Conservation (phyloP, 805 yeast species). For the Lipomyces anomalus region DNA sequence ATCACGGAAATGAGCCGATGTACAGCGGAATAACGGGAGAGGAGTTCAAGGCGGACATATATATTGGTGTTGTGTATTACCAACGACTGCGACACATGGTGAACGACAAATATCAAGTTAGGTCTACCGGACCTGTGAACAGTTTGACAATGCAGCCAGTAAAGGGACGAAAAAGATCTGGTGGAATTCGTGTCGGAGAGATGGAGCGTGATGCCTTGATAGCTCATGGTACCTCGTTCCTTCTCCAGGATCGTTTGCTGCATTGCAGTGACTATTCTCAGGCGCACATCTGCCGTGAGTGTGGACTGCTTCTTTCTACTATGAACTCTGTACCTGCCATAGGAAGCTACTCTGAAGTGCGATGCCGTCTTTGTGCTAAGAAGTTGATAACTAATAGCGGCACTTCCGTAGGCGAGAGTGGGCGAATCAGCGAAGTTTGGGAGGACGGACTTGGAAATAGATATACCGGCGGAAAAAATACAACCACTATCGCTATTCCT, state of each 20-base stretch:
- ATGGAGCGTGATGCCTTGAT: constrained; percentile 99
- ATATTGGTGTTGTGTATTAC: constrained; percentile 94
- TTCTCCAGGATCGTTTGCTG: constrained; percentile 87
- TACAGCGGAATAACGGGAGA: constrained; percentile 98
- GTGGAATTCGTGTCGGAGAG: constrained; percentile 99
- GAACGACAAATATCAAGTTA: constrained; percentile 97
- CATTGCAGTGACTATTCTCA: constrained; percentile 96
- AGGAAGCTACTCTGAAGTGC: constrained; percentile 64
- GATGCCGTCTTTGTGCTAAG: constrained; percentile 88
- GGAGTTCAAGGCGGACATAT: constrained; percentile 91
- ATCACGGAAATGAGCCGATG: constrained; percentile 98
- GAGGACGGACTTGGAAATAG: constrained; percentile 94
- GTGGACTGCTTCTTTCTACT: constrained; percentile 88
- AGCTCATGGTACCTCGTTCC: constrained; percentile 96
- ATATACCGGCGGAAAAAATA: constrained; percentile 85
- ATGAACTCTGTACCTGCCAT: constrained; percentile 88
- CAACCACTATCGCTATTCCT: constrained; percentile 95
- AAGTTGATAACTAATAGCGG: constrained; percentile 50
- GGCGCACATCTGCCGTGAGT: constrained; percentile 79
- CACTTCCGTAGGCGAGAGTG: constrained; percentile 44
- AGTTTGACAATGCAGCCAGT: constrained; percentile 98
- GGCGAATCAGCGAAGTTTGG: constrained; percentile 71
- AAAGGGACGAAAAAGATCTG: constrained; percentile 96
- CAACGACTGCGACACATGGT: constrained; percentile 99
- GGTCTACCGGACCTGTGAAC: constrained; percentile 98